Conservation (phyloP, 441 rosid genomes). For the Arabidopsis hybrid region DNA sequence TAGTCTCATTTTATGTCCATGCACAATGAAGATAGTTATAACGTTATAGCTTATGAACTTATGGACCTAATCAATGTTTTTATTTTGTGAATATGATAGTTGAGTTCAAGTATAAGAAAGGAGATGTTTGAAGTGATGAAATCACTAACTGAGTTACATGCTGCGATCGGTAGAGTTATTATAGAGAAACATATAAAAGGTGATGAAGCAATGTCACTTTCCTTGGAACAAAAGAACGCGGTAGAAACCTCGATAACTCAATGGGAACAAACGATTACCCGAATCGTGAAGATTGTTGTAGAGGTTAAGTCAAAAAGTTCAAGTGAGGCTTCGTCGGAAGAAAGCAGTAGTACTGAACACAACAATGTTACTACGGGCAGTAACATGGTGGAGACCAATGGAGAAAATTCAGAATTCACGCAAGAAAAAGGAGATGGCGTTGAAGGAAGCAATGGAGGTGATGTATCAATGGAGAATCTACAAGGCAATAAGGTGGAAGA, state of each 20-base stretch:
- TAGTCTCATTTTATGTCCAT: background rate
- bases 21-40: background rate
- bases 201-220: constrained; percentile 32
- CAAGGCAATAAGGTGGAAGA: too few relatives aligned
- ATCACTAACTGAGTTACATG: constrained; percentile 35
- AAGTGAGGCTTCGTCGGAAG: background rate
- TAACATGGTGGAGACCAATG: constrained; percentile 13
- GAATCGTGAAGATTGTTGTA: constrained; percentile 36
- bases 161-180: constrained; percentile 32
- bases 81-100: constrained; percentile 28
- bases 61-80: constrained; percentile 5
- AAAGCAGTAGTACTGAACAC: background rate
- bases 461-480: too few relatives aligned
- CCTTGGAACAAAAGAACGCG: constrained; percentile 32
- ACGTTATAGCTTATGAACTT: background rate
- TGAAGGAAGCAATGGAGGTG: too few relatives aligned
- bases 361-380: background rate
- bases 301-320: constrained; percentile 23
- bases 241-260: constrained; percentile 26
- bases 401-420: background rate
- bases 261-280: constrained; percentile 41
- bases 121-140: constrained; percentile 38
- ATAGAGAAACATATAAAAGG: constrained; percentile 35
- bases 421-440: too few relatives aligned
- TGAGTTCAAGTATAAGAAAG: constrained; percentile 41